Base-by-base conservation (phyloP, 225 moss, liverwort and hornwort genomes). In the Pseudoscleropodium purum region DNA sequence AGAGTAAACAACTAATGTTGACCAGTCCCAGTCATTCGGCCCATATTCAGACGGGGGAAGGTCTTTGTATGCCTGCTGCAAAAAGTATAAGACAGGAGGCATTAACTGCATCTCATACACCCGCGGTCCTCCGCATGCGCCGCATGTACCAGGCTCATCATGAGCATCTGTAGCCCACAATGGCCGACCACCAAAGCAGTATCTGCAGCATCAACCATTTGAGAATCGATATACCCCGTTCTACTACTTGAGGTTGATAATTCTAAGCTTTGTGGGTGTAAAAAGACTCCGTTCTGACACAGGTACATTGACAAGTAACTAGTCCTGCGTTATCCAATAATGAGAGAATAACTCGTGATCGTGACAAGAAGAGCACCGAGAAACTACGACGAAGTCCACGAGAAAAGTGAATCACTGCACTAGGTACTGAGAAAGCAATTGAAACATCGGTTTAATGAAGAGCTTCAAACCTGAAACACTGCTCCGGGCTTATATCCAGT, bases 91-190 rank as follows among this genome's bases (percentile, higher is more conserved):
- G 87, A 99, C 84, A 57, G 98, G 98, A 57, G 98, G 97, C 98
- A 99, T 99, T 81, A 99, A 89, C 94, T 97, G 98, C 96, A 97
- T 95, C 91, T 99, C 98, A 87, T 94, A 99, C 75, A 94, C 93
- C 15, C 96, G 96, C 87, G 96, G 96, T 60, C 96, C 98, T 91
- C 98, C 98, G 88, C 98, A 99, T 29, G 91, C 92, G 24, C 86
- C 92, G 89, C 98, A 99, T 54, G 90, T 92, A 72, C 93, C 94
- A 84, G 95, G 92, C 69, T 93, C 92, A 63, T 91, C 95, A 70
- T 89, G 96, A 85, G 93, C 90, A 65, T 95, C 95, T 62, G 91
- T 87, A 63, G 97, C 97, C 95, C 96, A 95, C 80, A 99, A 86
- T 43, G 96, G 94, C 72, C 87, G 88, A 88, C 97, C 98, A 82